A percentile compares a stretch with the other conserved stretches of the same genome.
Evolutionary conservation across 1,139 yeast genomes (phyloP).

Genomic region (Hanseniaspora gamundiae): DNA sequence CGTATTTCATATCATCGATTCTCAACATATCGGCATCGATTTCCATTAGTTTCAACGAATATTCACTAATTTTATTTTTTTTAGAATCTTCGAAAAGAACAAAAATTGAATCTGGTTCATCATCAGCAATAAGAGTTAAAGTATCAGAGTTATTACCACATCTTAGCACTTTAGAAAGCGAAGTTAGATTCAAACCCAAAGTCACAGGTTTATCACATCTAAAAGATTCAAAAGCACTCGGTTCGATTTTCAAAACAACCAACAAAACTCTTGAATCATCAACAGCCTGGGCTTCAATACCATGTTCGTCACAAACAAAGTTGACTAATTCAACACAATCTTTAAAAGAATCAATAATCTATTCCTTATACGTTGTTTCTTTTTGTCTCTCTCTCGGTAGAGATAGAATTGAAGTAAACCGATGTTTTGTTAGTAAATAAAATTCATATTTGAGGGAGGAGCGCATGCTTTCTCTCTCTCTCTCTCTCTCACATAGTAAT

Average conservation of each 20-base stretch:
- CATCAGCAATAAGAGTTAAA: slow-evolving; percentile 84
- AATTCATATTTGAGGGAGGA: too few relatives aligned
- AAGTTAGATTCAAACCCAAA: slow-evolving; percentile 80
- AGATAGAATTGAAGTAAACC: too few relatives aligned
- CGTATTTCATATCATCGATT: slow-evolving; percentile 89
- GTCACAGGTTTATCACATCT: slow-evolving; percentile 94
- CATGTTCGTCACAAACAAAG: slow-evolving; percentile 90
- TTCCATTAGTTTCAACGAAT: slow-evolving; percentile 85
- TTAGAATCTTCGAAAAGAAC: slow-evolving; percentile 82
- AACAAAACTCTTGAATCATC: slow-evolving; percentile 94
- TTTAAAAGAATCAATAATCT: slow-evolving; percentile 83
- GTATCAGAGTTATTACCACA: slow-evolving; percentile 88
- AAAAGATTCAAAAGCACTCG: slow-evolving; percentile 83
- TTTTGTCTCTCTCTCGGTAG: too few relatives aligned
- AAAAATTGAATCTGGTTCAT: slow-evolving; percentile 70
- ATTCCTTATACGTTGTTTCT: too few relatives aligned
- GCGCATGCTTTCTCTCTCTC: not conserved
- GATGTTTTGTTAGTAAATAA: too few relatives aligned
- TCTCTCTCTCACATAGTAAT: not conserved
- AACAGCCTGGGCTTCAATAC: slow-evolving; percentile 93
- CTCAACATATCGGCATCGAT: slow-evolving; percentile 90
- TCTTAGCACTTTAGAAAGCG: slow-evolving; percentile 75
- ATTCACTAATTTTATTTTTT: slow-evolving; percentile 88
- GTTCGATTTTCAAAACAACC: slow-evolving; percentile 78
- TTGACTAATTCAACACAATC: slow-evolving; percentile 91